phyloP scores from a whole-genome alignment of 331 rosid genomes.

The Quercus phellos region DNA sequence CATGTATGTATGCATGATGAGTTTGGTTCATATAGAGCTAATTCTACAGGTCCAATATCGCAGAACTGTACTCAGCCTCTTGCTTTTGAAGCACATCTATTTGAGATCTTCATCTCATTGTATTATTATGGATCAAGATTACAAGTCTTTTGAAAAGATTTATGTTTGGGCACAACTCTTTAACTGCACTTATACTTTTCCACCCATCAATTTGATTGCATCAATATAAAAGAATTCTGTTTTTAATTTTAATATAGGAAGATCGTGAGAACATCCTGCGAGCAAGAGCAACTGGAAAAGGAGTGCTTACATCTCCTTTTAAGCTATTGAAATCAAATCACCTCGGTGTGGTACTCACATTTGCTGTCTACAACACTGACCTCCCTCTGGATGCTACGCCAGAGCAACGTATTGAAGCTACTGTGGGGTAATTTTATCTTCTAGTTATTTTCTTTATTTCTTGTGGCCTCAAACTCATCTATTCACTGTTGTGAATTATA shows the following conservation, averaged over 20 bases:
- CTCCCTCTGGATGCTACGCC: constrained; percentile 73
- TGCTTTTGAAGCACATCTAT: background rate
- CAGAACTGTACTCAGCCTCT: background rate
- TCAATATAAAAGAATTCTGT: background rate
- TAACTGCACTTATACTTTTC: background rate
- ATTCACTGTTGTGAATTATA: background rate
- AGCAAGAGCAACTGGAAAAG: constrained; percentile 87
- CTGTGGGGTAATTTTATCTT: constrained; percentile 68
- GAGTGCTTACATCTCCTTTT: constrained; percentile 93
- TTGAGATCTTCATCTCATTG: background rate
- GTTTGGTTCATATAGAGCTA: background rate
- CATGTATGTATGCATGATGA: background rate
- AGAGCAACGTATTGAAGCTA: constrained; percentile 66
- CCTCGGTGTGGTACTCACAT: constrained; percentile 90
- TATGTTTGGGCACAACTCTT: background rate
- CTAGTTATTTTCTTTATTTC: constrained; percentile 1
- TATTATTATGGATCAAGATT: background rate
- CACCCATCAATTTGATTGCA: constrained; percentile 3
- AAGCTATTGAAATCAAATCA: constrained; percentile 89
- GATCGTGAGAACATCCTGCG: constrained; percentile 93
- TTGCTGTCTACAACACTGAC: constrained; percentile 66
- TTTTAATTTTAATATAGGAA: constrained; percentile 42
- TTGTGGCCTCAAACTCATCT: background rate
- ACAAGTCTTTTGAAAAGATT: background rate
- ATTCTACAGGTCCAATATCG: background rate